phyloP scores from a whole-genome alignment of 202 grass and related monocot species.

The Hordeum pubiflorum region DNA sequence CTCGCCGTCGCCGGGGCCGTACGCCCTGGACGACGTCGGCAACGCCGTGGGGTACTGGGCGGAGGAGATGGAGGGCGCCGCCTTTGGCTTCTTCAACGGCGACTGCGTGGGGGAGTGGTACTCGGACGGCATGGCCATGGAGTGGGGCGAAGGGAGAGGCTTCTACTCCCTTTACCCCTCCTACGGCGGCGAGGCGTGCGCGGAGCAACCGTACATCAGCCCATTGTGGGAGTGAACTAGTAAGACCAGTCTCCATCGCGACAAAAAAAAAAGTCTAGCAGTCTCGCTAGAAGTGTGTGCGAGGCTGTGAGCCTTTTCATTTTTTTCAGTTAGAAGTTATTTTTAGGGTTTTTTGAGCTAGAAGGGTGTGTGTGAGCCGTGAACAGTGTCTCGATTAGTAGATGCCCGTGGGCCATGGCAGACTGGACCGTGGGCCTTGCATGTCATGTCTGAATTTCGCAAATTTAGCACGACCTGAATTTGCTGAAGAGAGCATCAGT shows the following conservation, averaged over 20 bases:
- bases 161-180: slow-evolving; percentile 17
- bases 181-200: slow-evolving; percentile 17
- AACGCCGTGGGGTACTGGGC: slow-evolving; percentile 25
- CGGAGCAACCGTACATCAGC: slow-evolving; percentile 22
- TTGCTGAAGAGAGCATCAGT: not conserved
- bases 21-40: not conserved
- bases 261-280: too few species aligned
- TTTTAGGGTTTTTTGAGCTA: too few species aligned
- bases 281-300: not conserved
- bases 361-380: not conserved
- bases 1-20: slow-evolving; percentile 26
- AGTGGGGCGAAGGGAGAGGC: slow-evolving; percentile 25
- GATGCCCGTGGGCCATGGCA: too few species aligned
- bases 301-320: too few species aligned
- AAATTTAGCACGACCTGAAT: not conserved
- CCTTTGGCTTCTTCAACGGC: not conserved
- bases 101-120: slow-evolving; percentile 37
- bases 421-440: not conserved
- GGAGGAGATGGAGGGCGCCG: slow-evolving; percentile 8
- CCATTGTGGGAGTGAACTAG: slow-evolving; percentile 34
- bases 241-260: too few species aligned
- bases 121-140: slow-evolving; percentile 38
- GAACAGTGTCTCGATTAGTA: not conserved
- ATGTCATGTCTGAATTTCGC: not conserved
- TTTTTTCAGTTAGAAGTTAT: too few species aligned